A percentile compares a stretch with the other conserved stretches of the same genome.
Conservation (phyloP, 2,329 filamentous ascomycete species). For the Emmonsiellopsis sp. region DNA sequence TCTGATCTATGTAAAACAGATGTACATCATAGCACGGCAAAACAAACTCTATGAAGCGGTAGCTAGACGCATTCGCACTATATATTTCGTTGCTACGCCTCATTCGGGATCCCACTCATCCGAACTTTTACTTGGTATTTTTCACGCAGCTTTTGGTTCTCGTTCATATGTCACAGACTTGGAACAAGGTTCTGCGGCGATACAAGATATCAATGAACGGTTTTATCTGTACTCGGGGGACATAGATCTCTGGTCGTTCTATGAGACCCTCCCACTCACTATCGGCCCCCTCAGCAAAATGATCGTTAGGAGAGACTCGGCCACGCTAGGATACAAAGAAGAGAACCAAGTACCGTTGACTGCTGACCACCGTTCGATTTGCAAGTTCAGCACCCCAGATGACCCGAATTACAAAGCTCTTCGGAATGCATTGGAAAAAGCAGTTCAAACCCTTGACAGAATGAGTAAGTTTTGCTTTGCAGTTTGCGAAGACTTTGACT, state of each 20-base stretch:
- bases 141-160: constrained; percentile 19
- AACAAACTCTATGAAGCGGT: constrained; percentile 3
- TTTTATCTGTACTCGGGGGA: constrained; percentile 32
- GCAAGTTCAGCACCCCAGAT: constrained; percentile 28
- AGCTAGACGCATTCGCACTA: constrained; percentile 7
- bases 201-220: constrained; percentile 36
- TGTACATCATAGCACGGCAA: constrained; percentile 3
- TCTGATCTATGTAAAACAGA: neutral
- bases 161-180: constrained; percentile 34
- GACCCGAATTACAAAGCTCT: constrained; percentile 31
- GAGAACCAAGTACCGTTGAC: constrained; percentile 30
- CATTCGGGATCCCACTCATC: constrained; percentile 15
- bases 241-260: constrained; percentile 37
- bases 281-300: constrained; percentile 18
- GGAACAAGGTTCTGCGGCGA: constrained; percentile 22
- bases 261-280: constrained; percentile 30
- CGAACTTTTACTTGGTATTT: constrained; percentile 19
- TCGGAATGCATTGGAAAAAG: constrained; percentile 11
- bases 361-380: constrained; percentile 35
- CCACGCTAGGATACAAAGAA: constrained; percentile 33
- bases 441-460: constrained; percentile 1
- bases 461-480: neutral
- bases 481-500: neutral
- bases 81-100: constrained; percentile 18
- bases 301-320: constrained; percentile 33